A percentile compares a stretch with the other conserved stretches of the same genome.
Conservation (phyloP, 331 rosid genomes). For the Quercus tomentella region DNA sequence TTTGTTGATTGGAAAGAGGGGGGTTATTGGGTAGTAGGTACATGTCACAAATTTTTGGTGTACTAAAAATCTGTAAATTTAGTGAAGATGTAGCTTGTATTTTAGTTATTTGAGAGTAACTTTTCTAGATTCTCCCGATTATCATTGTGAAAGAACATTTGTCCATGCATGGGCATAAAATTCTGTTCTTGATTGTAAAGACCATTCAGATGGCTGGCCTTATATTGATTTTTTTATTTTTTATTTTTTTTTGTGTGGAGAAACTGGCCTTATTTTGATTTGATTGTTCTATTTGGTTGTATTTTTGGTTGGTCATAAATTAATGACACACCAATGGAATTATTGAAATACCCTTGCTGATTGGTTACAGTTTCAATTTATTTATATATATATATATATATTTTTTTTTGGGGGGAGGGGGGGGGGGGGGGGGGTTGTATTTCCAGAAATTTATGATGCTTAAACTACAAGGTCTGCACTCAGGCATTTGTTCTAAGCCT, state of each 20-base stretch:
- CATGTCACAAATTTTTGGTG: background rate
- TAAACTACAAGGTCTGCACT: background rate
- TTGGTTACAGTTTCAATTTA: background rate
- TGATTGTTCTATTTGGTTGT: slow-evolving; percentile 2
- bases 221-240: slow-evolving; percentile 7
- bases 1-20: background rate
- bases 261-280: slow-evolving; percentile 4
- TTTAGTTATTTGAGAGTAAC: background rate
- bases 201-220: slow-evolving; percentile 7
- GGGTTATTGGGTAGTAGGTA: background rate
- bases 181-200: slow-evolving; percentile 1
- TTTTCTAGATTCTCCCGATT: background rate
- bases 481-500: background rate
- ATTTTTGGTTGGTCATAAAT: slow-evolving; percentile 9
- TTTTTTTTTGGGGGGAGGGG: background rate
- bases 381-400: background rate
- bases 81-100: background rate
- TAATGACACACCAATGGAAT: background rate
- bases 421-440: no score
- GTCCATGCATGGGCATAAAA: background rate
- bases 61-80: background rate
- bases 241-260: background rate
- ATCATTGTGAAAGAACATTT: slow-evolving; percentile 11
- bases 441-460: background rate
- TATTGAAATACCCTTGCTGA: slow-evolving; percentile 12